Conservation (phyloP, 306 rosid genomes). For the Carpinus viminea region DNA sequence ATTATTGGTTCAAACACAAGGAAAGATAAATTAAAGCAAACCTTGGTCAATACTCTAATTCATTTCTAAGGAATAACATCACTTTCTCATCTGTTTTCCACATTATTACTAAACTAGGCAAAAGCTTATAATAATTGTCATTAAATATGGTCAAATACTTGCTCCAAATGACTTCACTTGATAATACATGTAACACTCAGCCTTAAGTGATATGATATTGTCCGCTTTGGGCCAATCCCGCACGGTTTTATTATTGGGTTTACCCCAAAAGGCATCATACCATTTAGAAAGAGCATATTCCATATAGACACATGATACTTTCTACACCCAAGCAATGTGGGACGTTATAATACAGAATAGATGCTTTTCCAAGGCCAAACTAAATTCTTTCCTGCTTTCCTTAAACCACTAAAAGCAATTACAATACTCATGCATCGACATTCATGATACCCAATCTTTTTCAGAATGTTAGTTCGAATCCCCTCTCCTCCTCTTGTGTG, state of each 20-base stretch:
- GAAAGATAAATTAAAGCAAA: too few species aligned
- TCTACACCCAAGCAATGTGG: too few species aligned
- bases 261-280: too few species aligned
- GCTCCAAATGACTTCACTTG: not conserved
- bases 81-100: not conserved
- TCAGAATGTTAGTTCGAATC: not conserved
- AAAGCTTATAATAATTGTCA: not conserved
- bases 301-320: too few species aligned
- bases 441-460: not conserved
- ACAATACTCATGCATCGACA: not conserved
- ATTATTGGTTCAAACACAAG: not conserved
- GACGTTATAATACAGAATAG: not conserved
- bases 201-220: too few species aligned
- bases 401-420: not conserved
- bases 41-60: too few species aligned
- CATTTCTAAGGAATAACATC: not conserved
- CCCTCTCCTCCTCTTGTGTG: too few species aligned
- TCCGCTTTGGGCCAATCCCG: too few species aligned
- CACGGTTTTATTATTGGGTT: too few species aligned
- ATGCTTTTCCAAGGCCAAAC: not conserved
- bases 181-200: not conserved
- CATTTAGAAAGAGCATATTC: too few species aligned
- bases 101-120: not conserved
- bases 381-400: not conserved
- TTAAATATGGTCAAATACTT: not conserved